phyloP scores from a whole-genome alignment of 768 basidiomycete species.

The Filobasidium wieringae region DNA sequence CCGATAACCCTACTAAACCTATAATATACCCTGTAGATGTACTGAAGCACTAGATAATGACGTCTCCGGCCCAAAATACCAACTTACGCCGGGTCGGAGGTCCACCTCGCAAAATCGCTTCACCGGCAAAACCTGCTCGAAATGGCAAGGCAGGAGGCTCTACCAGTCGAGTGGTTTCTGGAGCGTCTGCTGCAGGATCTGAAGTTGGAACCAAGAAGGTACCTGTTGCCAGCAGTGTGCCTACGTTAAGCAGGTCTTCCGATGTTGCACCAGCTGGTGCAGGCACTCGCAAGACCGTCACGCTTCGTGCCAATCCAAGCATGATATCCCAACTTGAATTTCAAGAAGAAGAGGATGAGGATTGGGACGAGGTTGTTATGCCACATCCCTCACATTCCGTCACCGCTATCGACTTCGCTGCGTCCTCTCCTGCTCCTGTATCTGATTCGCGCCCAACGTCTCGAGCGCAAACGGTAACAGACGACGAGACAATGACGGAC shows the following conservation, averaged over 20 bases:
- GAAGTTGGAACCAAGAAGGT: background rate
- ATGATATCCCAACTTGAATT: background rate
- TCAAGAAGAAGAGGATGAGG: constrained; percentile 9
- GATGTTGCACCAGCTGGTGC: background rate
- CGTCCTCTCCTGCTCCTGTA: background rate
- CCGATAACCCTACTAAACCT: too few relatives aligned
- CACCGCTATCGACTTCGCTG: background rate
- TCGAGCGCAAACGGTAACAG: background rate
- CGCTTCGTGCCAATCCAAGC: background rate
- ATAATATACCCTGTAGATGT: too few relatives aligned
- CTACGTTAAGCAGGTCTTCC: too few relatives aligned
- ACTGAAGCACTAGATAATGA: too few relatives aligned
- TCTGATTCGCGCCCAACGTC: background rate
- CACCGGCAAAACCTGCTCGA: background rate
- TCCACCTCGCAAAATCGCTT: background rate
- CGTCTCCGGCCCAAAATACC: background rate
- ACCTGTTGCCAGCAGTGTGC: too few relatives aligned
- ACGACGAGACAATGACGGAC: constrained; percentile 6
- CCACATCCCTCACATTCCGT: background rate
- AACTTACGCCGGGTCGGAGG: background rate
- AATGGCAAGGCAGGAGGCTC: background rate
- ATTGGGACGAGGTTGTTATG: constrained; percentile 12
- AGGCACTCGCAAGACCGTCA: background rate
- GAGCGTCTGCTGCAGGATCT: background rate
- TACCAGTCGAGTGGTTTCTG: background rate